A percentile compares a stretch with the other conserved stretches of the same genome.
Conservation (phyloP, 352 stramenopile genomes). For the Globisporangium heterothallicum region DNA sequence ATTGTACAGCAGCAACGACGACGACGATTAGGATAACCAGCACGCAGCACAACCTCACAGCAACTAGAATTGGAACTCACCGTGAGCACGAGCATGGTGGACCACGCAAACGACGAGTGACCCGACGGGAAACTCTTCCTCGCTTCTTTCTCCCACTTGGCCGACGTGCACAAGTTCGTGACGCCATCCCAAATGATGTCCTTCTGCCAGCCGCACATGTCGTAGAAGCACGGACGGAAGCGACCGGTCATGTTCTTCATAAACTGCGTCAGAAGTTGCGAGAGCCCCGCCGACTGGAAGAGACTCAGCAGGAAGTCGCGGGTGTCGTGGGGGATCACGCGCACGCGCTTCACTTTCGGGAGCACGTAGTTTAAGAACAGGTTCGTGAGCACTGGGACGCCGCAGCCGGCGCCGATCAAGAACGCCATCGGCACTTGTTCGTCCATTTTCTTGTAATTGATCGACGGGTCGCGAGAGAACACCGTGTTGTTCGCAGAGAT, state of each 20-base stretch:
- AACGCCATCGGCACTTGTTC: conserved; percentile 57
- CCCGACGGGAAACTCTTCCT: conserved; percentile 73
- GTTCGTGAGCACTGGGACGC: conserved; percentile 38
- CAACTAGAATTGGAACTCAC: conserved; percentile 18
- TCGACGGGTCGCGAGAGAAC: conserved; percentile 42
- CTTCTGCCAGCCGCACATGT: conserved; percentile 72
- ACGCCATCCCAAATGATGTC: conserved; percentile 61
- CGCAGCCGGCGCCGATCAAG: conserved; percentile 31
- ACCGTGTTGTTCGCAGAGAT: conserved; percentile 31
- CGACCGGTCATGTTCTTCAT: conserved; percentile 61
- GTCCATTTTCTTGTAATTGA: conserved; percentile 39
- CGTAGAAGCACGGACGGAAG: conserved; percentile 71
- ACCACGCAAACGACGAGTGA: conserved; percentile 69
- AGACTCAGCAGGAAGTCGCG: conserved; percentile 70
- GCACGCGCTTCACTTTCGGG: conserved; percentile 38
- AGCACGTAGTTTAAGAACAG: conserved; percentile 52
- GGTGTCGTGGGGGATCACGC: conserved; percentile 58
- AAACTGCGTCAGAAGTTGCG: conserved; percentile 60
- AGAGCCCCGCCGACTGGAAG: conserved; percentile 40
- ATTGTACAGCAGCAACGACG: conserved; percentile 1
- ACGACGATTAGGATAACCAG: too few species aligned
- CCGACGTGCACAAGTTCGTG: conserved; percentile 48
- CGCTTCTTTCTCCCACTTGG: conserved; percentile 45
- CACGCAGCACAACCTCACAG: neutral
- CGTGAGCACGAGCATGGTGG: conserved; percentile 69